These are phyloP conservation scores for Cornus suecica DNA, from an alignment of 148 eudicot species.

Conservation along the genomic window DNA sequence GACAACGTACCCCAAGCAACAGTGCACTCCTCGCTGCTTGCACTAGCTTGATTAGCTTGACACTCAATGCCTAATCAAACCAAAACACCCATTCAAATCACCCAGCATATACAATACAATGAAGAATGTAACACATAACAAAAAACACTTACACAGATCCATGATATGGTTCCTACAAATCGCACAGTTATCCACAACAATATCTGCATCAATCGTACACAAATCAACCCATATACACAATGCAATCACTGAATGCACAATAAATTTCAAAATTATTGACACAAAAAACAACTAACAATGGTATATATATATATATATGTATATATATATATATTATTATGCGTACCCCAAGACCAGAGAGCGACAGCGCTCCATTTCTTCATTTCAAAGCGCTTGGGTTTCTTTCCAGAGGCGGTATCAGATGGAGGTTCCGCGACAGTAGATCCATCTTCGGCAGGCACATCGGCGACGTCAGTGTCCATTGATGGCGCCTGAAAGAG, in stretches of 20 bases:
- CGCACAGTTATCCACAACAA: constrained; percentile 87
- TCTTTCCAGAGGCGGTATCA: constrained; percentile 33
- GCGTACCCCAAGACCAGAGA: constrained; percentile 76
- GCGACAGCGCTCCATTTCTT: constrained; percentile 77
- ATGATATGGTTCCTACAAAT: constrained; percentile 68
- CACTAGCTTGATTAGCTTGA: constrained; percentile 91
- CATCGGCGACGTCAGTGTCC: constrained; percentile 60
- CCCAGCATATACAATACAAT: background rate
- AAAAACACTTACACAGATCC: constrained; percentile 53
- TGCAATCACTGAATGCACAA: background rate
- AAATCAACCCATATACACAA: background rate
- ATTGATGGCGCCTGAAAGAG: constrained; percentile 4
- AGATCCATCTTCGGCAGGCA: constrained; percentile 60
- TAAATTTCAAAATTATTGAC: too few relatives aligned
- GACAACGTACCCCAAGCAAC: constrained; percentile 84
- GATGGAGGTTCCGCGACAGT: constrained; percentile 30
- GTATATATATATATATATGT: too few relatives aligned
- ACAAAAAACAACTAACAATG: too few relatives aligned
- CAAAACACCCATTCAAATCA: constrained; percentile 8
- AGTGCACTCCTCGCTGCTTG: constrained; percentile 86
- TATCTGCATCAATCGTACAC: constrained; percentile 43
- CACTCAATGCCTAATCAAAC: constrained; percentile 67
- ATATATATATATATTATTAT: too few relatives aligned
- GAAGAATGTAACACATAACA: background rate
- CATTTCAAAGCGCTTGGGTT: constrained; percentile 66